These are phyloP conservation scores for Alternaria tenuissima DNA, from an alignment of 2,329 filamentous ascomycete genomes.

Conservation along the genomic window DNA sequence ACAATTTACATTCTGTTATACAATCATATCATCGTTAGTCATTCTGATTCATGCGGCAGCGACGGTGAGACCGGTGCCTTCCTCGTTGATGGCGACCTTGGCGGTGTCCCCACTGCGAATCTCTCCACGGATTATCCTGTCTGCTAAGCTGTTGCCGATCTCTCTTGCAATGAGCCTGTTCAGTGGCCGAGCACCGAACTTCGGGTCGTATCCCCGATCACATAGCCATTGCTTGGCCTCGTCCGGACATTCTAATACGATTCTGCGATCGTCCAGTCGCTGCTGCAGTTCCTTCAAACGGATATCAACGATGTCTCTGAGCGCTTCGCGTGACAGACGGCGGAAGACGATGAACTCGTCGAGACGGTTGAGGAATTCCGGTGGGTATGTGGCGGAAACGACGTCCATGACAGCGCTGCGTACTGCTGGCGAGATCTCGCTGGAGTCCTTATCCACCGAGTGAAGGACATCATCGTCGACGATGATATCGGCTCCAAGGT, in stretches of 20 bases:
- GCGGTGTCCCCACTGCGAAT: conserved; percentile 79
- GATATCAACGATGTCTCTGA: conserved; percentile 94
- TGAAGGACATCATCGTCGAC: conserved; percentile 75
- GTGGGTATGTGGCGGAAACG: conserved; percentile 76
- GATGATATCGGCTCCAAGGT: conserved; percentile 90
- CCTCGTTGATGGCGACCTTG: conserved; percentile 71
- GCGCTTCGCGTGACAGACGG: conserved; percentile 76
- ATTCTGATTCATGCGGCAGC: conserved; percentile 18
- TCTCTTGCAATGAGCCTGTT: conserved; percentile 91
- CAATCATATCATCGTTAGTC: conserved; percentile 34
- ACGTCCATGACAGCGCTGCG: conserved; percentile 88
- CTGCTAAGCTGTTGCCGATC: conserved; percentile 87
- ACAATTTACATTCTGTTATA: conserved; percentile 22
- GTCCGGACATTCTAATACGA: conserved; percentile 74
- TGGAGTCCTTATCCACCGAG: conserved; percentile 62
- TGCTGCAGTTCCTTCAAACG: conserved; percentile 83
- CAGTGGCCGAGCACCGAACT: conserved; percentile 87
- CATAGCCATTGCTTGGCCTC: conserved; percentile 86
- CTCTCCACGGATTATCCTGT: conserved; percentile 88
- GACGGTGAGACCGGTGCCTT: conserved; percentile 39
- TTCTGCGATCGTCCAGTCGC: conserved; percentile 84
- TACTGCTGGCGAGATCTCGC: conserved; percentile 75
- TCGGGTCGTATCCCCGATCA: conserved; percentile 87
- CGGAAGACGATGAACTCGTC: conserved; percentile 98
- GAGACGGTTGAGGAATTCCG: conserved; percentile 95